A percentile compares a stretch with the other conserved stretches of the same genome.
Evolutionary conservation across 2,329 filamentous ascomycete species (phyloP).

Genomic region (Coniochaeta sp.): DNA sequence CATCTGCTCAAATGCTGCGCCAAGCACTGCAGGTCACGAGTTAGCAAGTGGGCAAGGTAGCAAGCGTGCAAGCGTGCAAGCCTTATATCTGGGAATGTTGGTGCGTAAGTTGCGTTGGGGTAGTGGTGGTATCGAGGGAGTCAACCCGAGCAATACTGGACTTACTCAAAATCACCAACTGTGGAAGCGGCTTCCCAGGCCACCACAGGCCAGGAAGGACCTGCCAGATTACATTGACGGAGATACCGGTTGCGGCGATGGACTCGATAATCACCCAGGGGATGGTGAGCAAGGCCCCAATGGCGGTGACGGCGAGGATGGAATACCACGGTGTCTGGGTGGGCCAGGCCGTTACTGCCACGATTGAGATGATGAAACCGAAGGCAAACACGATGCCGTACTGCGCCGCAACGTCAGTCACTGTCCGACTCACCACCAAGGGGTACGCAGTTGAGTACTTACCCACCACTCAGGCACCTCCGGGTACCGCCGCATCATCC

Average conservation of each 20-base stretch:
- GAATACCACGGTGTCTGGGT: constrained; percentile 33
- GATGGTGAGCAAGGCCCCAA: constrained; percentile 37
- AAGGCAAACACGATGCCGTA: constrained; percentile 32
- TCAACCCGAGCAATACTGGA: too few species aligned
- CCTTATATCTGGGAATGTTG: constrained; percentile 21
- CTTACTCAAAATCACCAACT: constrained; percentile 17
- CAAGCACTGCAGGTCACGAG: too few species aligned
- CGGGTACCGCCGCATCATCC: constrained; percentile 33
- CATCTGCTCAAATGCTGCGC: constrained; percentile 19
- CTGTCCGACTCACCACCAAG: not conserved
- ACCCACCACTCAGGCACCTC: constrained; percentile 44
- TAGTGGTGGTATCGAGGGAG: too few species aligned
- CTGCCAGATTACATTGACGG: constrained; percentile 43
- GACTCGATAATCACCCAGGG: constrained; percentile 40
- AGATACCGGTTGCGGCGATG: constrained; percentile 28
- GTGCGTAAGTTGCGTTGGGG: constrained; percentile 24
- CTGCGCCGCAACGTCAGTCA: constrained; percentile 8
- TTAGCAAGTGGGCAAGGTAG: too few species aligned
- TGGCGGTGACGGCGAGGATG: constrained; percentile 35
- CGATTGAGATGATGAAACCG: constrained; percentile 33
- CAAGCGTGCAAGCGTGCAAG: too few species aligned
- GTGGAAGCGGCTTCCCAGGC: constrained; percentile 16
- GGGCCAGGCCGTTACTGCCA: constrained; percentile 37
- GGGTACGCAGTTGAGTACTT: not conserved
- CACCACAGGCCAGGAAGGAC: constrained; percentile 29